These are phyloP conservation scores for Tribonema minus DNA, from an alignment of 108 stramenopile species.

Conservation along the genomic window DNA sequence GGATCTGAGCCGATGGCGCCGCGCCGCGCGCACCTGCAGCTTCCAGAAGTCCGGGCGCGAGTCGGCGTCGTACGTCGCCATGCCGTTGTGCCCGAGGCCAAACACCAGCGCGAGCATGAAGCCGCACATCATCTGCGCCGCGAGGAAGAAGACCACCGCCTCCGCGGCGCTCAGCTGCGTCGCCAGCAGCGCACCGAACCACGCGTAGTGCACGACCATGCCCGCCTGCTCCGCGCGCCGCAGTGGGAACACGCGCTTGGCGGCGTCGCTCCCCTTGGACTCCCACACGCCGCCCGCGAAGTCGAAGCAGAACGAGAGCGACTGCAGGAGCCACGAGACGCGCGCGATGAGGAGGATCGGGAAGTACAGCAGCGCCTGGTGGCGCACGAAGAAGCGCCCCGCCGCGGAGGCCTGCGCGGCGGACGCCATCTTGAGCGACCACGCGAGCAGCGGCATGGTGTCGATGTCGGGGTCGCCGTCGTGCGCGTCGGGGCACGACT, in stretches of 20 bases:
- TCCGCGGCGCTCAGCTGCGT: conserved; percentile 42
- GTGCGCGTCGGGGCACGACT: conserved; percentile 44
- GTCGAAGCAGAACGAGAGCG: conserved; percentile 80
- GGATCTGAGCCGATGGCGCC: too few species aligned
- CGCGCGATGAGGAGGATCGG: conserved; percentile 91
- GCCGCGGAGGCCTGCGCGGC: conserved; percentile 71
- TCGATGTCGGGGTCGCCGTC: conserved; percentile 75
- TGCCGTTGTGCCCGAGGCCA: conserved; percentile 98
- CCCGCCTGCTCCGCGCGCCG: too few species aligned
- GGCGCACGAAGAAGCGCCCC: conserved; percentile 72
- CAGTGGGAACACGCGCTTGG: too few species aligned
- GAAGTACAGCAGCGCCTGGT: conserved; percentile 89
- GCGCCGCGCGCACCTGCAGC: conserved; percentile 63
- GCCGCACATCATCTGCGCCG: conserved; percentile 77
- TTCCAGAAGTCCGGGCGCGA: conserved; percentile 96
- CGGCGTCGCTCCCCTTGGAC: conserved; percentile 10
- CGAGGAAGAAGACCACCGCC: conserved; percentile 54
- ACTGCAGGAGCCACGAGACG: conserved; percentile 90
- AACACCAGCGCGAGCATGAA: conserved; percentile 93
- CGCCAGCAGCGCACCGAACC: conserved; percentile 68
- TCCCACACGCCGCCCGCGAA: conserved; percentile 10
- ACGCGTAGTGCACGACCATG: conserved; percentile 74
- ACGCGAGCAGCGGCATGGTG: conserved; percentile 97
- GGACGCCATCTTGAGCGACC: conserved; percentile 89
- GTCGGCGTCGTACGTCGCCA: conserved; percentile 90